Conservation (phyloP, 345 rosid species). For the Arabis alpina region DNA sequence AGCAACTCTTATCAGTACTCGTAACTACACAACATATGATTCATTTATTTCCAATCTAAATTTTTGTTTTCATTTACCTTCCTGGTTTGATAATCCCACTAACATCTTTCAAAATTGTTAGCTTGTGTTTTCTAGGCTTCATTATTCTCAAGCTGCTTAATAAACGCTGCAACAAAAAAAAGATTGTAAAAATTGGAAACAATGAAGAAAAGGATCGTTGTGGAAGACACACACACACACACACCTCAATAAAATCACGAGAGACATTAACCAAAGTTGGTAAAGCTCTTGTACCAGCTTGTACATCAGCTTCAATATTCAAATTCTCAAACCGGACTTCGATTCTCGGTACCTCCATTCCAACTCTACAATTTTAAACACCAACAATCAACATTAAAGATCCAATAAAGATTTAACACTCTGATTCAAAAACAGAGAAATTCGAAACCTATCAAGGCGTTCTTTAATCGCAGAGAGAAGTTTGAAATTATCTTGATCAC, state of each 20-base stretch:
- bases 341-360: slow-evolving; percentile 70
- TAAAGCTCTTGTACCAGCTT: slow-evolving; percentile 77
- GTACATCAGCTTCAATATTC: slow-evolving; percentile 63
- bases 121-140: slow-evolving; percentile 49
- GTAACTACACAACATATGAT: too few species aligned
- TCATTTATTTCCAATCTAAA: slow-evolving; percentile 14
- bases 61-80: slow-evolving; percentile 45
- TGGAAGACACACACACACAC: not conserved
- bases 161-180: slow-evolving; percentile 45
- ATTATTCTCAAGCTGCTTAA: slow-evolving; percentile 51
- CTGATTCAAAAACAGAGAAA: too few species aligned
- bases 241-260: slow-evolving; percentile 72
- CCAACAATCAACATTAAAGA: not conserved
- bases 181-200: not conserved
- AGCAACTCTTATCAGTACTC: not conserved
- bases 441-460: slow-evolving; percentile 65
- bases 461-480: slow-evolving; percentile 78
- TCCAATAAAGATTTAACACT: not conserved
- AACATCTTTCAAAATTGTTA: slow-evolving; percentile 63
- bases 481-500: slow-evolving; percentile 70
- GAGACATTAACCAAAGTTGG: slow-evolving; percentile 76
- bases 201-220: not conserved
- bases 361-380: slow-evolving; percentile 52
- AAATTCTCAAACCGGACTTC: slow-evolving; percentile 77
- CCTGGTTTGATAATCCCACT: slow-evolving; percentile 75